These are phyloP conservation scores for Pseudomonodictys pantanalensis DNA, from an alignment of 495 filamentous ascomycete species.

Conservation along the genomic window DNA sequence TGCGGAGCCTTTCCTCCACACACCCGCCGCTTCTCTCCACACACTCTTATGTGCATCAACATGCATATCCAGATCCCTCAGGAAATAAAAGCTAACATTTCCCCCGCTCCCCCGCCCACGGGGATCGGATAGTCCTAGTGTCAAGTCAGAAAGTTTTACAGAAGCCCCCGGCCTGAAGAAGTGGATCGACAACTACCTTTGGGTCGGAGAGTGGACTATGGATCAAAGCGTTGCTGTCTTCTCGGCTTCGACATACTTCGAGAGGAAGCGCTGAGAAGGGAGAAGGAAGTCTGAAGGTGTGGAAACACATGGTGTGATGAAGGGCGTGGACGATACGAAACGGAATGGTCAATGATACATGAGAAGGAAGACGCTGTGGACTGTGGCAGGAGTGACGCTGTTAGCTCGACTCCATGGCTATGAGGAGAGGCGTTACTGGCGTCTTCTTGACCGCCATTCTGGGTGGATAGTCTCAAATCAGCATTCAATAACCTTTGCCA, in stretches of 20 bases:
- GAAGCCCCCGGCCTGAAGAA: conserved; percentile 82
- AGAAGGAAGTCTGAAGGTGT: not conserved
- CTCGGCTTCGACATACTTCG: conserved; percentile 83
- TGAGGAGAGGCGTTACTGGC: too few relatives aligned
- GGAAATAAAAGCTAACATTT: conserved; percentile 37
- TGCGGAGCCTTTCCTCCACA: too few relatives aligned
- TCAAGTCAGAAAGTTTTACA: conserved; percentile 80
- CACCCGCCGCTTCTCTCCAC: conserved; percentile 1
- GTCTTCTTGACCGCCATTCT: too few relatives aligned
- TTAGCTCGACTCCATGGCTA: too few relatives aligned
- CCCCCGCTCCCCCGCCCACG: conserved; percentile 37
- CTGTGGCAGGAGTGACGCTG: too few relatives aligned
- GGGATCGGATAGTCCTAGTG: conserved; percentile 65
- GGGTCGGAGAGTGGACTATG: conserved; percentile 96
- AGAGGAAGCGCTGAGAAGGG: conserved; percentile 67
- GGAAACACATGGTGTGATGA: not conserved
- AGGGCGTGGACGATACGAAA: too few relatives aligned
- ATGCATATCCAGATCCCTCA: not conserved
- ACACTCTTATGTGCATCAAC: not conserved
- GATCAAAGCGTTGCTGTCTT: conserved; percentile 91
- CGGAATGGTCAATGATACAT: too few relatives aligned
- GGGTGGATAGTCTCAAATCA: too few relatives aligned
- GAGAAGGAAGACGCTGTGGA: too few relatives aligned
- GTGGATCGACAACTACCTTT: conserved; percentile 93
- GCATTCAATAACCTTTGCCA: too few relatives aligned